Conservation (phyloP, 2,329 filamentous ascomycete species). For the Diaporthe sp. region DNA sequence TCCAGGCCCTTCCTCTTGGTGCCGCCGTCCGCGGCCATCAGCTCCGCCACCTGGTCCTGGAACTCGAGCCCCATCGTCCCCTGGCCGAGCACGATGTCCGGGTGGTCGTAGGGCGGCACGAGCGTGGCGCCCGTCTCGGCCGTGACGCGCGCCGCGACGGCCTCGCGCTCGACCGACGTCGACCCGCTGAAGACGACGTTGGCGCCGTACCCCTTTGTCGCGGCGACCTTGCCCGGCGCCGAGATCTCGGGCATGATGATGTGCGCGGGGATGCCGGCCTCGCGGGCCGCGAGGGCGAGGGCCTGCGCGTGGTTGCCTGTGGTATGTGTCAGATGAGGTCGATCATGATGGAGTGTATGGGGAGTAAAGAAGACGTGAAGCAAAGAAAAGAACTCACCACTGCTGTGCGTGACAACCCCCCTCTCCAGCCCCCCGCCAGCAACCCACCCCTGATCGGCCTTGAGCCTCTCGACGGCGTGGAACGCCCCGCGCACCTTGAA, state of each 20-base stretch:
- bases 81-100: slow-evolving; percentile 91
- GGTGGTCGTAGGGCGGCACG: slow-evolving; percentile 93
- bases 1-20: slow-evolving; percentile 61
- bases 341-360: neutral
- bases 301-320: slow-evolving; percentile 95
- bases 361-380: slow-evolving; percentile 8
- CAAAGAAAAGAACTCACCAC: slow-evolving; percentile 67
- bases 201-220: slow-evolving; percentile 83
- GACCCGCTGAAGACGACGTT: slow-evolving; percentile 85
- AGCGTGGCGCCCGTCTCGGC: slow-evolving; percentile 80
- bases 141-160: slow-evolving; percentile 78
- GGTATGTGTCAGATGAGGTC: neutral
- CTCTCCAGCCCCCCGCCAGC: slow-evolving; percentile 69
- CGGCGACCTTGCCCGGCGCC: slow-evolving; percentile 87
- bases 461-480: slow-evolving; percentile 82
- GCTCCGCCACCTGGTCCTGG: slow-evolving; percentile 75
- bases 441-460: slow-evolving; percentile 71
- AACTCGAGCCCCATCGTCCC: slow-evolving; percentile 91
- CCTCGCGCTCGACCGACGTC: slow-evolving; percentile 85
- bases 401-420: slow-evolving; percentile 92
- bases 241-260: slow-evolving; percentile 95
- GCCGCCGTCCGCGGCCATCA: slow-evolving; percentile 57
- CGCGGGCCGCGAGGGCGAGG: slow-evolving; percentile 84
- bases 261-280: slow-evolving; percentile 81
- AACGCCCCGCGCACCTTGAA: slow-evolving; percentile 96